Conservation (phyloP, 2,329 filamentous ascomycete species). For the Verticillium zaregamsianum region DNA sequence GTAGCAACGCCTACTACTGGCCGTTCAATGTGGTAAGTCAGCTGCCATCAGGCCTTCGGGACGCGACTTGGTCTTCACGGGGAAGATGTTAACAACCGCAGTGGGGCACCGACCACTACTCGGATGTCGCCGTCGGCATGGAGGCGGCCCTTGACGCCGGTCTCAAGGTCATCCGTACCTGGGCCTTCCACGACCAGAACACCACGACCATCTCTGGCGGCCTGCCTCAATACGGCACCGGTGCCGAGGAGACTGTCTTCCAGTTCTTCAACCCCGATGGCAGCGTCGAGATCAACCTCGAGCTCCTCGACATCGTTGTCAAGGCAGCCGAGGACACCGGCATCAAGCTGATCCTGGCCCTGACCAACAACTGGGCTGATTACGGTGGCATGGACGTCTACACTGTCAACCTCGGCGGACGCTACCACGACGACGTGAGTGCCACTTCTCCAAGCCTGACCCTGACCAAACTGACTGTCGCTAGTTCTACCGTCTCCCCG, state of each 20-base stretch:
- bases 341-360: slow-evolving; percentile 48
- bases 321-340: slow-evolving; percentile 41
- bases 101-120: slow-evolving; percentile 33
- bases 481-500: slow-evolving; percentile 44
- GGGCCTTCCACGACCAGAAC: slow-evolving; percentile 56
- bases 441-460: background rate
- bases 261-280: slow-evolving; percentile 26
- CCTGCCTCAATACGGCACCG: slow-evolving; percentile 48
- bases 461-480: background rate
- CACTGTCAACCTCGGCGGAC: slow-evolving; percentile 42
- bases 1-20: slow-evolving; percentile 54
- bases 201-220: slow-evolving; percentile 38
- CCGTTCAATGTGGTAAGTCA: slow-evolving; percentile 45
- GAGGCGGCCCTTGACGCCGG: slow-evolving; percentile 42
- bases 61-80: no score
- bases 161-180: slow-evolving; percentile 49
- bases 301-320: slow-evolving; percentile 48
- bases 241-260: slow-evolving; percentile 38
- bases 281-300: slow-evolving; percentile 22
- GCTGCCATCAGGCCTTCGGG: background rate
- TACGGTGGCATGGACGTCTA: slow-evolving; percentile 59
- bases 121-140: slow-evolving; percentile 40
- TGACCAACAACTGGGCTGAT: slow-evolving; percentile 57
- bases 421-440: slow-evolving; percentile 42
- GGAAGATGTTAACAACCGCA: background rate